Conservation (phyloP, 108 stramenopile genomes). For the Schizochytrium sp. region DNA sequence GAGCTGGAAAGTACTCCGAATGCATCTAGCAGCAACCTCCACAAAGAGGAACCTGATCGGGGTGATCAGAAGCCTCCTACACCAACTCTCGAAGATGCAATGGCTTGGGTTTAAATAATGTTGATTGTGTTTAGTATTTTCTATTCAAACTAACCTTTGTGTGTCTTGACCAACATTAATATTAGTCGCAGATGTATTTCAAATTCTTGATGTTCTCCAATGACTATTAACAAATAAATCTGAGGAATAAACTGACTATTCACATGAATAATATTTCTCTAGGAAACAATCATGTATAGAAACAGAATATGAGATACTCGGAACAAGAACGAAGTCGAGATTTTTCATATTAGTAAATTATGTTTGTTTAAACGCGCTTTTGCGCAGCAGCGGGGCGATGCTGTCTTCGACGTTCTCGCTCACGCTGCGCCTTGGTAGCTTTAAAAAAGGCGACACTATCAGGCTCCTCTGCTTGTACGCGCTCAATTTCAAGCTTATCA, state of each 20-base stretch:
- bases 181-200: no score
- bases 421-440: conserved; percentile 65
- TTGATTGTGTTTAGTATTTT: no score
- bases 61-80: conserved; percentile 5
- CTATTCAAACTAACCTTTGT: no score
- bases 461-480: conserved; percentile 66
- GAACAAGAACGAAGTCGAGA: not conserved
- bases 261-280: no score
- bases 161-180: no score
- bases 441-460: conserved; percentile 70
- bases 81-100: conserved; percentile 17
- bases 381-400: not conserved
- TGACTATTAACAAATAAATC: no score
- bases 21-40: not conserved
- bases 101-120: not conserved
- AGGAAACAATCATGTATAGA: no score
- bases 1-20: no score
- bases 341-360: not conserved
- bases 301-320: not conserved
- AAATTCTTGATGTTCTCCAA: no score
- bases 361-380: not conserved
- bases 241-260: no score
- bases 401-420: conserved; percentile 7
- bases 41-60: not conserved
- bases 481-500: conserved; percentile 68